phyloP scores from a whole-genome alignment of 73 alveolate species.

The Tetrahymena thermophila region DNA sequence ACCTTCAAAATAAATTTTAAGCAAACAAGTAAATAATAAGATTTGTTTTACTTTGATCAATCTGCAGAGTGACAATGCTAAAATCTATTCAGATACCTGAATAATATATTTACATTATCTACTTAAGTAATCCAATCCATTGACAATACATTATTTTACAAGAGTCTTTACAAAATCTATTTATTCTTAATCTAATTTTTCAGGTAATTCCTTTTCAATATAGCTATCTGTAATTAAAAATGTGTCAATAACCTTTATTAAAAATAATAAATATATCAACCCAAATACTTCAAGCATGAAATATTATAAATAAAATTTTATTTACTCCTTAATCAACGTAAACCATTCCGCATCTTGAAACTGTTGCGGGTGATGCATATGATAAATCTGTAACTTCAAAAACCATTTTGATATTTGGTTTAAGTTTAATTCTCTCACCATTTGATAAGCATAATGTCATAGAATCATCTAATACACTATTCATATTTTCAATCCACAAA shows the following conservation, averaged over 20 bases:
- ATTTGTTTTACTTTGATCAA: background rate
- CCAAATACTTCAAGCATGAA: background rate
- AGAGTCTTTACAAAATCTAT: background rate
- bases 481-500: constrained; percentile 96
- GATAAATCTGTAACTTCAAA: constrained; percentile 60
- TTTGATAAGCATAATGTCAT: constrained; percentile 71
- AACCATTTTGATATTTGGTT: constrained; percentile 40
- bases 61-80: background rate
- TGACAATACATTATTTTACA: background rate
- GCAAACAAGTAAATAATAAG: background rate
- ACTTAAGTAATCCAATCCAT: background rate
- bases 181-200: background rate
- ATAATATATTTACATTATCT: background rate
- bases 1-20: background rate
- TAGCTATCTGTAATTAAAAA: background rate
- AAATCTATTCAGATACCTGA: background rate
- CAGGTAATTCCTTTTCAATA: background rate
- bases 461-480: constrained; percentile 99
- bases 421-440: constrained; percentile 55
- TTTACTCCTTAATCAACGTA: constrained; percentile 61
- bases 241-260: background rate
- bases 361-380: constrained; percentile 69
- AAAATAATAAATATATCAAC: background rate
- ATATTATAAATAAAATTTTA: background rate
- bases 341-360: constrained; percentile 71